phyloP scores from a whole-genome alignment of 129 eudicot genomes.

The Solidago caesia region DNA sequence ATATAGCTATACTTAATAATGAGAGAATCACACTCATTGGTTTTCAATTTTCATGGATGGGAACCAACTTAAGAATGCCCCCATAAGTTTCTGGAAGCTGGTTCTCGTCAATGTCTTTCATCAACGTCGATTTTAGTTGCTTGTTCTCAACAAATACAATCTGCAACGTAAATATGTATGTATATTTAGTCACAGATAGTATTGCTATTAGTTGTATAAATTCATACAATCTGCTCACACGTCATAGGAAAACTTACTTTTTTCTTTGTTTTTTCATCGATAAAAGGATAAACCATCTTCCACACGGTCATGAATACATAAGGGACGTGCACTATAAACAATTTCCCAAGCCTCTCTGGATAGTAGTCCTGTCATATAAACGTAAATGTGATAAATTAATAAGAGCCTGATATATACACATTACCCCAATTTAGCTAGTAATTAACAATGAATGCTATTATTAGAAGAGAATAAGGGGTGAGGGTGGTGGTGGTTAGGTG shows the following conservation, averaged over 20 bases:
- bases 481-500: neutral
- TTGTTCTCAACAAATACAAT: slow-evolving; percentile 80
- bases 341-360: slow-evolving; percentile 92
- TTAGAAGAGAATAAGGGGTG: neutral
- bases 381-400: neutral
- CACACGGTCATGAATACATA: slow-evolving; percentile 79
- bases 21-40: slow-evolving; percentile 4
- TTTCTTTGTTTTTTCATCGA: slow-evolving; percentile 74
- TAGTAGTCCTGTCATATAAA: slow-evolving; percentile 67
- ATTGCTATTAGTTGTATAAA: neutral
- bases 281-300: slow-evolving; percentile 88
- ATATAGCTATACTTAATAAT: neutral
- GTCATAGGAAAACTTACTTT: slow-evolving; percentile 43
- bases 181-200: neutral
- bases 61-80: slow-evolving; percentile 66
- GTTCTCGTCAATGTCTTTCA: slow-evolving; percentile 72
- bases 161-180: slow-evolving; percentile 34
- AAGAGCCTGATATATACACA: neutral
- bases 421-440: neutral
- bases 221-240: slow-evolving; percentile 2
- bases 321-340: slow-evolving; percentile 74
- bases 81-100: slow-evolving; percentile 81
- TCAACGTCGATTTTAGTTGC: slow-evolving; percentile 59
- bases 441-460: neutral
- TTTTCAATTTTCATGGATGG: slow-evolving; percentile 38